A percentile compares a stretch with the other conserved stretches of the same genome.
Conservation (phyloP, 2,329 filamentous ascomycete genomes). For the Monilinia fructicola region DNA sequence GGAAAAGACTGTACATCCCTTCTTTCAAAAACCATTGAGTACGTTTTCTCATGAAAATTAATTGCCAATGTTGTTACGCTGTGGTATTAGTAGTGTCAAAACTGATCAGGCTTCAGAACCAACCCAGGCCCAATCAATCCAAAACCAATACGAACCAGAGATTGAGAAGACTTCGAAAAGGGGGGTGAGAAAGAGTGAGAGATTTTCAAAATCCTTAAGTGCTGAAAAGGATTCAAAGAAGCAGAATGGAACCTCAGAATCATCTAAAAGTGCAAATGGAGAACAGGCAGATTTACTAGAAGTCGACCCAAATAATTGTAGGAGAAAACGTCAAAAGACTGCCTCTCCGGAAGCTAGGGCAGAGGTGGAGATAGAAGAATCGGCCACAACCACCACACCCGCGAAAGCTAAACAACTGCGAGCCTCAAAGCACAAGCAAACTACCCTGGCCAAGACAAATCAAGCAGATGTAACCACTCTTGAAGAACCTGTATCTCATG, state of each 20-base stretch:
- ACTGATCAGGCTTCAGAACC: conserved; percentile 7
- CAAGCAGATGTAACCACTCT: background rate
- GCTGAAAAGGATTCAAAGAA: background rate
- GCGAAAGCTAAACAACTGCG: conserved; percentile 2
- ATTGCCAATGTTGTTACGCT: background rate
- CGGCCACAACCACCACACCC: background rate
- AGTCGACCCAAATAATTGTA: conserved; percentile 38
- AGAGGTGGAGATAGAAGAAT: background rate
- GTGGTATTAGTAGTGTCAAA: background rate
- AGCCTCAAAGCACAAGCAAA: conserved; percentile 8
- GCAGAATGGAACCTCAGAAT: conserved; percentile 1
- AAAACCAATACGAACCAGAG: conserved; percentile 6
- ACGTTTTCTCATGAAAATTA: conserved; percentile 24
- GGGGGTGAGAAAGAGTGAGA: background rate
- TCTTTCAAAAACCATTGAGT: conserved; percentile 39
- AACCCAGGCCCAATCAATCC: background rate
- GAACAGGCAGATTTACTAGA: conserved; percentile 34
- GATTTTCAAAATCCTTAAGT: background rate
- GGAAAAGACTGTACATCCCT: conserved; percentile 36
- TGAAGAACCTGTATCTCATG: background rate
- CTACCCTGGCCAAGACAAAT: background rate
- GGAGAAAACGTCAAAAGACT: conserved; percentile 49
- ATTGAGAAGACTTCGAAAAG: background rate
- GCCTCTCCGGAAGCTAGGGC: conserved; percentile 29
- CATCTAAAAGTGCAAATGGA: background rate